phyloP scores from a whole-genome alignment of 1,139 yeast species.

The Suhomyces terraborum region DNA sequence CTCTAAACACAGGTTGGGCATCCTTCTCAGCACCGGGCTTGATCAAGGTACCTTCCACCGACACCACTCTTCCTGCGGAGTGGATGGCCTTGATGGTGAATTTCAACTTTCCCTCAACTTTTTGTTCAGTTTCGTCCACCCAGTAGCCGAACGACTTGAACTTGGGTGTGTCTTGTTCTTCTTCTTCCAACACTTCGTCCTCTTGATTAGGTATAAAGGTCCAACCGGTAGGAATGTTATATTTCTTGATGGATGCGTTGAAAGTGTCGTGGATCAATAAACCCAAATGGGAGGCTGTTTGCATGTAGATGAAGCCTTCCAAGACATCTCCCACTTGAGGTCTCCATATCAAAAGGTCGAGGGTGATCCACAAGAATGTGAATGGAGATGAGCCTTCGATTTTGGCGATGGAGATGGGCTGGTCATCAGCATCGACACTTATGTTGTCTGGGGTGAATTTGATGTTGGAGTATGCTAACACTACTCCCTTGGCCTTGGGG shows the following conservation, averaged over 20 bases:
- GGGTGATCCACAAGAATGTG: constrained; percentile 81
- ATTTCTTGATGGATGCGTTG: constrained; percentile 88
- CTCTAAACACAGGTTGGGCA: constrained; percentile 51
- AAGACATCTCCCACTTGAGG: constrained; percentile 82
- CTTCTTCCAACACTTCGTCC: constrained; percentile 47
- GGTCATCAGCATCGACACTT: constrained; percentile 32
- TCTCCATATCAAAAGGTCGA: constrained; percentile 85
- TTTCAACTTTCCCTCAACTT: constrained; percentile 76
- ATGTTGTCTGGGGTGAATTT: constrained; percentile 38
- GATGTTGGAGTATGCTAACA: constrained; percentile 73
- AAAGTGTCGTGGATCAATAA: constrained; percentile 87
- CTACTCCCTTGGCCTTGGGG: constrained; percentile 74
- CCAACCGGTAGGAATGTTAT: constrained; percentile 83
- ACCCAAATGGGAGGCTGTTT: constrained; percentile 94
- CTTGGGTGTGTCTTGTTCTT: constrained; percentile 16
- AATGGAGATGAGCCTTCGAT: constrained; percentile 84
- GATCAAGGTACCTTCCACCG: constrained; percentile 81
- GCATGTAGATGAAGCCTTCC: constrained; percentile 88
- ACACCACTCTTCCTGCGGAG: constrained; percentile 78
- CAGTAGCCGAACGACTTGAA: constrained; percentile 77
- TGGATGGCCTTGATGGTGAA: constrained; percentile 74
- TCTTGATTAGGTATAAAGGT: constrained; percentile 75
- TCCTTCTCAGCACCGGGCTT: constrained; percentile 61
- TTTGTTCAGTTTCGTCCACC: constrained; percentile 72
- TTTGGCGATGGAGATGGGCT: constrained; percentile 51